Conservation (phyloP, 345 rosid genomes). For the Murraya koenigii region DNA sequence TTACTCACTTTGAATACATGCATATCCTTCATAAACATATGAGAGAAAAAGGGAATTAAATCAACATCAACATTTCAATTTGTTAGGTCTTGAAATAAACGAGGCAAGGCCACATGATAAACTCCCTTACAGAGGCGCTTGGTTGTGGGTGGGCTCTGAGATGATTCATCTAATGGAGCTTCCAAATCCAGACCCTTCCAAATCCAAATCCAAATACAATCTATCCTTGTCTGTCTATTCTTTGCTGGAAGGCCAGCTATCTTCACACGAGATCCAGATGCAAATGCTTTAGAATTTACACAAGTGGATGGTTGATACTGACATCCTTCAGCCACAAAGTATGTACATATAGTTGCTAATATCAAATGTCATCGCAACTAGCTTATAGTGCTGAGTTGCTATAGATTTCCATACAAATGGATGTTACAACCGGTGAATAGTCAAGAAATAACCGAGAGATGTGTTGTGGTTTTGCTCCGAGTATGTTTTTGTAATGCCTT, state of each 20-base stretch:
- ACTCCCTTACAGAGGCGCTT: constrained; percentile 89
- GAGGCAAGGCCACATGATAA: constrained; percentile 92
- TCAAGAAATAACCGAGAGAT: not conserved
- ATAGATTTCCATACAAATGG: not conserved
- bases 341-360: too few relatives aligned
- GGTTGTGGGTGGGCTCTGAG: constrained; percentile 98
- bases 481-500: not conserved
- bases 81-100: constrained; percentile 75
- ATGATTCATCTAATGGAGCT: too few relatives aligned
- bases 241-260: constrained; percentile 96
- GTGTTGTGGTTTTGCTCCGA: too few relatives aligned
- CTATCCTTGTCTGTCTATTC: too few relatives aligned
- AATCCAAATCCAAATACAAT: too few relatives aligned
- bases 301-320: constrained; percentile 41
- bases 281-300: constrained; percentile 88
- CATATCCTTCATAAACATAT: too few relatives aligned
- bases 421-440: not conserved
- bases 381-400: not conserved
- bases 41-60: too few relatives aligned
- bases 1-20: too few relatives aligned
- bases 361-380: too few relatives aligned
- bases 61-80: constrained; percentile 4
- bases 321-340: too few relatives aligned
- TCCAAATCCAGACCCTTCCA: too few relatives aligned
- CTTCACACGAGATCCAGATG: constrained; percentile 86